Base-by-base conservation (phyloP, 2,329 filamentous ascomycete species). In the Endothia cerciana region DNA sequence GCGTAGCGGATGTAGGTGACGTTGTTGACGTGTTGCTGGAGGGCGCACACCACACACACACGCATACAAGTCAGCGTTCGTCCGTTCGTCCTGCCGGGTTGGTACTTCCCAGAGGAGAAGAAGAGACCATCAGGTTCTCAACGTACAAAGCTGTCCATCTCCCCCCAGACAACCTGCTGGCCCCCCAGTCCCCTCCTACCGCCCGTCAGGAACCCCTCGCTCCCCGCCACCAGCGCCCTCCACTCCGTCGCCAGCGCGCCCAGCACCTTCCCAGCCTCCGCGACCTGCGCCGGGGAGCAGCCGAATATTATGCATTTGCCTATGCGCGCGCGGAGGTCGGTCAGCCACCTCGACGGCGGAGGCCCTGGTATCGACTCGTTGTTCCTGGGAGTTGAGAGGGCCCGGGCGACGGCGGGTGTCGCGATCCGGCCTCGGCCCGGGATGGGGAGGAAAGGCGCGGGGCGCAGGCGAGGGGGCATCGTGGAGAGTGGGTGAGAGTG, bases 1-100 rank as follows among this genome's bases (percentile, higher is more conserved):
- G 93, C 93, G 76, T 92, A 97, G 68, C 91, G 86, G 71, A 91
- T 89, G 77, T 97, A 97, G 70, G 86, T 87, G 69, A 94, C 89
- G 72, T 97, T 97, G 76, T 97, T 97, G 59, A 97, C 90, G 76
- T 97, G 93, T 59, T 88, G 87, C 88, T 80, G 59, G 60, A n/a
- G 58, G 56, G n/a, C n/a, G 43, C 43, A 11, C 19, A 25, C n/a
- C n/a, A n/a, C n/a, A n/a, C n/a, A n/a, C n/a, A n/a, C n/a, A n/a
- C n/a, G n/a, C n/a, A n/a, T n/a, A n/a, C n/a, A n/a, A n/a, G 25
- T 51, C 22, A 51, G 47, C 47, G 11, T 19, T n/a, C n/a, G n/a
- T n/a, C n/a, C n/a, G n/a, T n/a, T n/a, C n/a, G n/a, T n/a, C n/a
- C n/a, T n/a, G n/a, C n/a, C n/a, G n/a, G 33, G 33, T 6, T 36